These are phyloP conservation scores for Chalciporus piperatus DNA, from an alignment of 768 basidiomycete genomes.

Conservation along the genomic window DNA sequence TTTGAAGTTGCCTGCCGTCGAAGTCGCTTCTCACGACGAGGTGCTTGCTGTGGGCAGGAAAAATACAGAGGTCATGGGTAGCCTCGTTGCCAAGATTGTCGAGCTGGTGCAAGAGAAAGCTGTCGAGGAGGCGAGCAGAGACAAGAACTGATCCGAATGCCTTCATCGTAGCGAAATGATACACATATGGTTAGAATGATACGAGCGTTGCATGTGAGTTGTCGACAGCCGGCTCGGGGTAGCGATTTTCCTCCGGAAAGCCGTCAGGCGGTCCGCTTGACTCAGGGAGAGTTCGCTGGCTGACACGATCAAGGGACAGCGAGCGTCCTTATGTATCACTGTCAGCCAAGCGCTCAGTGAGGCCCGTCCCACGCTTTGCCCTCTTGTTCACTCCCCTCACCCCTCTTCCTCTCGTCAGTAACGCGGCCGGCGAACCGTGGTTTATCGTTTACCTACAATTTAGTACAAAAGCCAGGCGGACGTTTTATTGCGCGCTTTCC, in stretches of 20 bases:
- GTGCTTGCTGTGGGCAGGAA: conserved; percentile 62
- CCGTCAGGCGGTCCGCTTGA: too few species aligned
- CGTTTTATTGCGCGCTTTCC: conserved; percentile 1
- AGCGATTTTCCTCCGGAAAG: too few species aligned
- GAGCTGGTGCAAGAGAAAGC: conserved; percentile 33
- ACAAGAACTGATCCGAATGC: conserved; percentile 6
- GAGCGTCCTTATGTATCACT: too few species aligned
- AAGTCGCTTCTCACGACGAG: conserved; percentile 74
- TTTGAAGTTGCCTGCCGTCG: conserved; percentile 37
- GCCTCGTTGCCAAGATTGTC: conserved; percentile 65
- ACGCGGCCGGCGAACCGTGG: conserved; percentile 22
- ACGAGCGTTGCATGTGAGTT: neutral
- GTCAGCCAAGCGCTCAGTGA: neutral
- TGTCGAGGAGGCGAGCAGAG: conserved; percentile 2
- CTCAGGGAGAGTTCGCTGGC: too few species aligned
- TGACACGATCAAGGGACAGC: too few species aligned
- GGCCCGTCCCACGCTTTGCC: conserved; percentile 6
- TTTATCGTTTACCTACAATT: neutral
- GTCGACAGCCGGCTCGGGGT: too few species aligned
- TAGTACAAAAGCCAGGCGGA: conserved; percentile 18
- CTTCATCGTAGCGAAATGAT: conserved; percentile 3
- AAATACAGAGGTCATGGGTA: conserved; percentile 72
- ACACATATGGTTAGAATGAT: neutral
- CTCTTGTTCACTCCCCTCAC: conserved; percentile 9
- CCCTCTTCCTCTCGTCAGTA: conserved; percentile 9